phyloP scores from a whole-genome alignment of 192 early-diverging fungal genomes.

The Umbelopsis isabellina region DNA sequence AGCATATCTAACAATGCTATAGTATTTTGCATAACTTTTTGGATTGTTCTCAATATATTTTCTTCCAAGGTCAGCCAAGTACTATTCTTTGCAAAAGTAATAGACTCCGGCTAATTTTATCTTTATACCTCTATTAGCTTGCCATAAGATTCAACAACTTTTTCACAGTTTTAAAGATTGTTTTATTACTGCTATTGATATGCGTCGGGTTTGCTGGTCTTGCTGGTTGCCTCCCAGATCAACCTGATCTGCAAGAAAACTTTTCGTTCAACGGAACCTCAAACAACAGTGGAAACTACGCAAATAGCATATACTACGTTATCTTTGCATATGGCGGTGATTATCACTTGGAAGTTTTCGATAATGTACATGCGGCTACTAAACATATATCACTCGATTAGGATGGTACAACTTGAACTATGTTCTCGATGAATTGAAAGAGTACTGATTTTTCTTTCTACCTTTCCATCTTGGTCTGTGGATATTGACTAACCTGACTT shows the following conservation, averaged over 20 bases:
- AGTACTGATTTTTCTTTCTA: not conserved
- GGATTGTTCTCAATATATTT: constrained; percentile 27
- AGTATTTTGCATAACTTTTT: constrained; percentile 31
- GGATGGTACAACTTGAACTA: constrained; percentile 63
- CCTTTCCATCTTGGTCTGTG: not conserved
- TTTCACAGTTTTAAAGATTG: constrained; percentile 35
- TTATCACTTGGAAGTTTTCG: not conserved
- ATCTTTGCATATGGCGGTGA: constrained; percentile 45
- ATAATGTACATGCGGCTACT: constrained; percentile 11
- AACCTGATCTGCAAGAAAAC: constrained; percentile 20
- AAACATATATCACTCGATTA: not conserved
- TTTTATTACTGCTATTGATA: constrained; percentile 21
- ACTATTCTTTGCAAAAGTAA: not conserved
- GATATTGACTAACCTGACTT: no score
- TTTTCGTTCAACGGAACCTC: constrained; percentile 36
- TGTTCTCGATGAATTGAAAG: constrained; percentile 59
- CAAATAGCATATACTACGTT: constrained; percentile 21
- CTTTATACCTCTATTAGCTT: not conserved
- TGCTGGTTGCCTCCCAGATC: constrained; percentile 12
- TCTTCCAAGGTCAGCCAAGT: constrained; percentile 26
- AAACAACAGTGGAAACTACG: constrained; percentile 19
- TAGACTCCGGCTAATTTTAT: not conserved
- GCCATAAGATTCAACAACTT: constrained; percentile 27
- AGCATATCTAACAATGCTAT: not conserved
- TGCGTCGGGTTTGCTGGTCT: constrained; percentile 25